Base-by-base conservation (phyloP, 2,329 filamentous ascomycete genomes). In the Colletotrichum sp. region DNA sequence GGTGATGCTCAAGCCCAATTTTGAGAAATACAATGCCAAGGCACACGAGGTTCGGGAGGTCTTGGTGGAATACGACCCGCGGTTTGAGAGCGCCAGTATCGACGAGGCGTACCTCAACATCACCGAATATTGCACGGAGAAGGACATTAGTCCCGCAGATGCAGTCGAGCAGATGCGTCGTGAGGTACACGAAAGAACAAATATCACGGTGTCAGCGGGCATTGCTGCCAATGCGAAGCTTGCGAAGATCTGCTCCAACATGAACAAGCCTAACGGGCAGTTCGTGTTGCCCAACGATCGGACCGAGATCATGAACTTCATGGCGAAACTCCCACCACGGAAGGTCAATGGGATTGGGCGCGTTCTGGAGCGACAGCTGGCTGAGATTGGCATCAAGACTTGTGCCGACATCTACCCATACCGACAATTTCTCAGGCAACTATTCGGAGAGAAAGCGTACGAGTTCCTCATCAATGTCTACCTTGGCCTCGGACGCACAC, bases 31-130 rank as follows among this genome's bases (percentile, higher is more conserved):
- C 82, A 94, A 89, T 1, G 92, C 95, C 16, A 99, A 99, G 84
- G 97, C 97, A 0, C 91, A 94, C 74, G 96, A 99, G 83, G 93
- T 99, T 7, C 92, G 96, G 13, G 91, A 93, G 57, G 92, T 99
- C 2, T 87, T 99, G 18, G 93, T 92, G 13, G 89, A 93, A n/a
- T 99, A 99, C 81, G 97, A 99, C 81, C 92, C 95, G 0, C 90
- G 95, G 2, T 99, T 98, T 79, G 95, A 99, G 83, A 98, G 95
- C 80, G 95, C 96, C 1, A 98, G 96, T 82, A 96, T 98, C 78
- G 97, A 99, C 80, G 97, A 99, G 84, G 97, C 97, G 1, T 99
- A 98, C 82, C 88, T 99, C 32, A 99, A 99, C 80, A 95, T 99
- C 75, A 99, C 97, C 1, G 88, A 93, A 67, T 99, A 98, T 82